These are phyloP conservation scores for Calonectria ilicicola DNA, from an alignment of 2,329 filamentous ascomycete genomes.

Conservation along the genomic window DNA sequence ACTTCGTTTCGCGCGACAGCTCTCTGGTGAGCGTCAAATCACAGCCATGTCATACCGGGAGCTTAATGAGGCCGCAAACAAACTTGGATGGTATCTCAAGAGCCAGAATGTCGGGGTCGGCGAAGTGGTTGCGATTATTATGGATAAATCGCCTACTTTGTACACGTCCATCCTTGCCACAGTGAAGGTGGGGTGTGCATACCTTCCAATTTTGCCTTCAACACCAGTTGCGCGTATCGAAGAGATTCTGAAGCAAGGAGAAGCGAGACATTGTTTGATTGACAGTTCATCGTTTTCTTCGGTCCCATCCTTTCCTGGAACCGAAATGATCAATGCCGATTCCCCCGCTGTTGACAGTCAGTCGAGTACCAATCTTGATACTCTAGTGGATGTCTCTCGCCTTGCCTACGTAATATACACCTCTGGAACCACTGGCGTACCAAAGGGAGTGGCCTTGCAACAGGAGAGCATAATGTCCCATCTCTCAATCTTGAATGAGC, in stretches of 20 bases:
- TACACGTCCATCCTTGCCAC: constrained; percentile 82
- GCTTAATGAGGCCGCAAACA: constrained; percentile 74
- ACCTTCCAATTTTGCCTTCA: constrained; percentile 82
- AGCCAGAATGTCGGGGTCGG: constrained; percentile 60
- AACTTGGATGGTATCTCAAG: constrained; percentile 67
- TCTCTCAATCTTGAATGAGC: constrained; percentile 71
- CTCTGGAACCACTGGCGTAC: constrained; percentile 83
- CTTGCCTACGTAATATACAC: constrained; percentile 86
- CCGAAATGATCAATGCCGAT: constrained; percentile 51
- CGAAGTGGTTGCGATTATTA: constrained; percentile 76
- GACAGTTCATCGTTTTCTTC: constrained; percentile 45
- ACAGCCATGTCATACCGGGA: constrained; percentile 71
- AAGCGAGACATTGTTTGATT: constrained; percentile 59
- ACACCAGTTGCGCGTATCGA: constrained; percentile 72
- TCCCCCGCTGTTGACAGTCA: constrained; percentile 42
- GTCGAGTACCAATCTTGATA: constrained; percentile 50
- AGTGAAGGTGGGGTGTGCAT: constrained; percentile 80
- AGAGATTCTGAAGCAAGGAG: constrained; percentile 72
- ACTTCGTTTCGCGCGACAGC: constrained; percentile 69
- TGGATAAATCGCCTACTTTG: constrained; percentile 80
- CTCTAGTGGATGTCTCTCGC: constrained; percentile 57
- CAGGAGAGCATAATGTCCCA: constrained; percentile 83
- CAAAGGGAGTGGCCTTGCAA: constrained; percentile 84
- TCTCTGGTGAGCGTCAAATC: constrained; percentile 37
- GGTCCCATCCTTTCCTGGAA: constrained; percentile 25